A percentile compares a stretch with the other conserved stretches of the same genome.
These are phyloP conservation scores for Pseudogymnoascus destructans DNA, from an alignment of 2,329 filamentous ascomycete species.

Conservation along the genomic window DNA sequence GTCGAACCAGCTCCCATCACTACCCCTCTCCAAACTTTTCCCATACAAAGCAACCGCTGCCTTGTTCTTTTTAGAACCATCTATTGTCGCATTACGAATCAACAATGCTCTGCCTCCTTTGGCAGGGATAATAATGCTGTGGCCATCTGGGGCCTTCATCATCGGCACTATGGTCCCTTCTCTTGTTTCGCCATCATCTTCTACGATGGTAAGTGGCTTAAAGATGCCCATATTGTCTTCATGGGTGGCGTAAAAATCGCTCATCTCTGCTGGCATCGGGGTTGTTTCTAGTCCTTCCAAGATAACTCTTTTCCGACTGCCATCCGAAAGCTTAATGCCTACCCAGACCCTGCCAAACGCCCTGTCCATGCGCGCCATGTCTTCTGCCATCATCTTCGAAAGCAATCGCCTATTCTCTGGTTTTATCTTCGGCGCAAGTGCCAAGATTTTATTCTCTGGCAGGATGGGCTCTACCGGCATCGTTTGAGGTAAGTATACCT, in stretches of 20 bases:
- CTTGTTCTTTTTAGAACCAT: neutral
- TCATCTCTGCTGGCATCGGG: constrained; percentile 6
- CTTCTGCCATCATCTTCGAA: constrained; percentile 38
- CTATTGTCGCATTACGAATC: neutral
- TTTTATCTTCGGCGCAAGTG: constrained; percentile 60
- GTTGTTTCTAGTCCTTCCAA: constrained; percentile 18
- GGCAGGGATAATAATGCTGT: constrained; percentile 14
- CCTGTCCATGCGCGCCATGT: constrained; percentile 41
- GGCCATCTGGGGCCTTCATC: constrained; percentile 14
- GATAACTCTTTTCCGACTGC: constrained; percentile 18
- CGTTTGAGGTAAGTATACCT: constrained; percentile 48
- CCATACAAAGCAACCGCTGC: neutral
- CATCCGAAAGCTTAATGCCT: constrained; percentile 17
- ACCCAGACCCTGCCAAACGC: constrained; percentile 59
- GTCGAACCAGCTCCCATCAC: neutral
- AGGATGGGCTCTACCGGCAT: constrained; percentile 17
- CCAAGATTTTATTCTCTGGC: constrained; percentile 21
- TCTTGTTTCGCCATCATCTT: neutral
- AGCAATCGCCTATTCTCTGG: constrained; percentile 50
- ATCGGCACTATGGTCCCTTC: neutral
- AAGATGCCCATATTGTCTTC: constrained; percentile 1
- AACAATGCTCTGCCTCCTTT: neutral
- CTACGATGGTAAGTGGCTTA: neutral
- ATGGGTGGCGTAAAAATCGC: neutral
- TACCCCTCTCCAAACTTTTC: neutral